Evolutionary conservation across 805 yeast species (phyloP), one percentile per base, ranked within the genome.

Genomic region (Kluyveromyces nonfermentans): DNA sequence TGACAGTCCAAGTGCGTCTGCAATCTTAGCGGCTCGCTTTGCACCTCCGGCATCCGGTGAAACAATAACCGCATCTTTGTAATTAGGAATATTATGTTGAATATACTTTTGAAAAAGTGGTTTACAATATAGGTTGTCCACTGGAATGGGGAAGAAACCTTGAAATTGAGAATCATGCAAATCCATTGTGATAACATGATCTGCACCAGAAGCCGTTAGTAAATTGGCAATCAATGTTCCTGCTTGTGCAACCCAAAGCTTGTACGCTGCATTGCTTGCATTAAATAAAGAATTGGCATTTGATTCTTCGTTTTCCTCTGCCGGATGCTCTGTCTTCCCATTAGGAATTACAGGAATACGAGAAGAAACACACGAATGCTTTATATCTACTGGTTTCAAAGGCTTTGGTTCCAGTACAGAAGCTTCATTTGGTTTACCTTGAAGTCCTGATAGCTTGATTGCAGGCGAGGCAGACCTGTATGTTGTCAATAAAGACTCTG

Each of bases 21-120:
- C 98, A 48, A 93, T 75, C 1, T 90, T 82, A 1, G 96, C 85
- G 28, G 98, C 97, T 51, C 98, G 71, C 64, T 93, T 93, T 40
- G 98, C 99, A 49, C 99, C 99, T 58, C 99, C 99, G 18, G 97
- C 93, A 65, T 93, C 99, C 0, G 99, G 99, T 1, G 96, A 87
- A 30, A 93, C 97, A 54, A 93, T 79, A 7, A 93, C 95, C 35
- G 90, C 84, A 34, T 88, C 82, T 51, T 77, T 77, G 59, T 80
- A 86, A 49, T 85, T 65, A n/a, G 94, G 90, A 44, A 93, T 80
- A 49, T 73, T 71, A 46, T 82, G 80, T 18, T 77, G 71, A 47
- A 93, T 88, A 64, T 88, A 93, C 52, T 85, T 84, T 61, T 85
- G 89, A 45, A 90, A 69, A 45, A 93, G 70, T 1, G 97, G 97